Conservation (phyloP, 176 grass and related monocot genomes). For the Puya raimondii region DNA sequence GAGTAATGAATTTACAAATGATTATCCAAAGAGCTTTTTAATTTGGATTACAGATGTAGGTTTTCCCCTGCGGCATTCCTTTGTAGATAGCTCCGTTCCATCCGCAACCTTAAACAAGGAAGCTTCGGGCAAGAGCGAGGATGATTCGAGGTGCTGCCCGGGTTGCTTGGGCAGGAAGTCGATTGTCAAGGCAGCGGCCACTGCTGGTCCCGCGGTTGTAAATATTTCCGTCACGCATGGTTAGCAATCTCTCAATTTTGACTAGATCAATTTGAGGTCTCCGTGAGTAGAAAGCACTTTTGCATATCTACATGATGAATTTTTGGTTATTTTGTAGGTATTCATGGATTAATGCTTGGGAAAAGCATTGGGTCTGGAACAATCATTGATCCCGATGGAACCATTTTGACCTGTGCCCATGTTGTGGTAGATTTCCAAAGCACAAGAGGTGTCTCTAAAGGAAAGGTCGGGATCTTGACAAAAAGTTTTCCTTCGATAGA, state of each 20-base stretch:
- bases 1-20: background rate
- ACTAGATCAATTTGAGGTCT: background rate
- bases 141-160: constrained; percentile 41
- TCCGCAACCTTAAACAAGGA: background rate
- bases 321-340: constrained; percentile 36
- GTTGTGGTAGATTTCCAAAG: constrained; percentile 45
- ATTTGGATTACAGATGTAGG: constrained; percentile 3
- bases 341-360: constrained; percentile 27
- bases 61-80: background rate
- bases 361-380: constrained; percentile 70
- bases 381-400: constrained; percentile 81
- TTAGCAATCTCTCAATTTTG: constrained; percentile 12
- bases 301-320: constrained; percentile 1
- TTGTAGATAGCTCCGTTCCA: background rate
- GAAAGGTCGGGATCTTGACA: constrained; percentile 37
- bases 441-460: constrained; percentile 21
- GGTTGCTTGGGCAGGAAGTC: constrained; percentile 53
- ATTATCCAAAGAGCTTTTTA: background rate
- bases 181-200: constrained; percentile 63
- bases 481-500: background rate
- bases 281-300: background rate
- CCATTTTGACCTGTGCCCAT: constrained; percentile 89
- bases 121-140: constrained; percentile 24
- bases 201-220: constrained; percentile 65
- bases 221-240: constrained; percentile 54